Conservation (phyloP, 768 basidiomycete genomes). For the Mycena pura region DNA sequence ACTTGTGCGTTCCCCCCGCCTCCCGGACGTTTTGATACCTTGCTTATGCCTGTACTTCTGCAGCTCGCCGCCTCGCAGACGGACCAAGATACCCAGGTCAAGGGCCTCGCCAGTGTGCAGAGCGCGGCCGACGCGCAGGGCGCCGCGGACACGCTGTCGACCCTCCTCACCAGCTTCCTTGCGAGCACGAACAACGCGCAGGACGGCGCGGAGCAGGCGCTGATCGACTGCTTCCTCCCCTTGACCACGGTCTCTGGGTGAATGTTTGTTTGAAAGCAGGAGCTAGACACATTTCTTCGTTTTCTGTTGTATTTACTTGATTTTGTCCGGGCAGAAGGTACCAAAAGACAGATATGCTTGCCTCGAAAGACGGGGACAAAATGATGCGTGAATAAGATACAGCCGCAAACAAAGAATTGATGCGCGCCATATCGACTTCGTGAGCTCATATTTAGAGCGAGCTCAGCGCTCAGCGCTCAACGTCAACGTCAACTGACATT, state of each 20-base stretch:
- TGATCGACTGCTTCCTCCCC: slow-evolving; percentile 26
- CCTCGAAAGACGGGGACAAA: slow-evolving; percentile 12
- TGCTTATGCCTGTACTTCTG: neutral
- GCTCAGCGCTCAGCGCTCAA: no score
- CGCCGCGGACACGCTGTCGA: slow-evolving; percentile 1
- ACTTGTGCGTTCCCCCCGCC: slow-evolving; percentile 6
- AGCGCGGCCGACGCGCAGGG: slow-evolving; percentile 8
- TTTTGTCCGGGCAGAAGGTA: slow-evolving; percentile 14
- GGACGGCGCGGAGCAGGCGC: slow-evolving; percentile 16
- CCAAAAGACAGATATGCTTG: slow-evolving; percentile 18
- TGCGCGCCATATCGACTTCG: no score
- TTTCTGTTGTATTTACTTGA: slow-evolving; percentile 1
- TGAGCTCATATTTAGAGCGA: no score
- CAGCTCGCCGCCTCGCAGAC: slow-evolving; percentile 13
- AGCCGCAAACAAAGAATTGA: no score
- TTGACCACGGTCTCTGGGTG: slow-evolving; percentile 20
- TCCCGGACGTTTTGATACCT: neutral
- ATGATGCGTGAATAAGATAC: neutral
- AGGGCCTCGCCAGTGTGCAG: slow-evolving; percentile 8
- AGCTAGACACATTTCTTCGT: neutral
- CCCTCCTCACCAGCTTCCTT: slow-evolving; percentile 8
- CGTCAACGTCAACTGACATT: no score
- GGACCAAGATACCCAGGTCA: neutral
- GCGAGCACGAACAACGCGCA: slow-evolving; percentile 15
- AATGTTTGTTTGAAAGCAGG: slow-evolving; percentile 3